Conservation (phyloP, 2,329 filamentous ascomycete genomes). For the Microdochium bolleyi region DNA sequence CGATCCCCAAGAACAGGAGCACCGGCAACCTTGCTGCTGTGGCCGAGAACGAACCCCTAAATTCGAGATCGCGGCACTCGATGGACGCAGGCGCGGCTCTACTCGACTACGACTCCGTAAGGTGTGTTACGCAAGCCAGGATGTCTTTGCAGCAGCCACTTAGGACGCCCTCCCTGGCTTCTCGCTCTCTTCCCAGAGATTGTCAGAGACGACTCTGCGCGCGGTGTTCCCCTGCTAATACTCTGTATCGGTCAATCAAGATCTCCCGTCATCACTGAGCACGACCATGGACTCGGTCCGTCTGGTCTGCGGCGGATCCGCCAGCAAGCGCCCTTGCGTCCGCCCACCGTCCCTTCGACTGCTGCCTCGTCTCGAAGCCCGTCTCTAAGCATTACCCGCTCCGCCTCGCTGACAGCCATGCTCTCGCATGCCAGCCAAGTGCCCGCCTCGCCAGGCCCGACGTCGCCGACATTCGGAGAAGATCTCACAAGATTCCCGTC, state of each 20-base stretch:
- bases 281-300: slow-evolving; percentile 77
- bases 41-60: slow-evolving; percentile 27
- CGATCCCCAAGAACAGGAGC: slow-evolving; percentile 57
- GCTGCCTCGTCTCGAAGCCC: slow-evolving; percentile 57
- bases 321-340: slow-evolving; percentile 65
- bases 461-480: slow-evolving; percentile 73
- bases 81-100: slow-evolving; percentile 58
- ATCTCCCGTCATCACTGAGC: slow-evolving; percentile 74
- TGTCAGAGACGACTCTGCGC: slow-evolving; percentile 9
- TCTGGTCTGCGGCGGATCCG: slow-evolving; percentile 91
- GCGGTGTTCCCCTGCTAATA: not conserved
- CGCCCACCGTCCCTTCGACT: slow-evolving; percentile 55
- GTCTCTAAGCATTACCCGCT: slow-evolving; percentile 52
- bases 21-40: slow-evolving; percentile 51
- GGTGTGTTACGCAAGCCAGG: not conserved
- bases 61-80: slow-evolving; percentile 62
- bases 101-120: slow-evolving; percentile 57
- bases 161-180: not conserved
- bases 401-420: slow-evolving; percentile 63
- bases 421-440: slow-evolving; percentile 47
- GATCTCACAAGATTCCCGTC: slow-evolving; percentile 89
- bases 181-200: not conserved
- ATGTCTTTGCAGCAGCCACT: not conserved
- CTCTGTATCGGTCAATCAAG: slow-evolving; percentile 29
- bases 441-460: slow-evolving; percentile 51